Evolutionary conservation across 1,284 basidiomycete species (phyloP).

Genomic region (Ceratobasidium sp.): DNA sequence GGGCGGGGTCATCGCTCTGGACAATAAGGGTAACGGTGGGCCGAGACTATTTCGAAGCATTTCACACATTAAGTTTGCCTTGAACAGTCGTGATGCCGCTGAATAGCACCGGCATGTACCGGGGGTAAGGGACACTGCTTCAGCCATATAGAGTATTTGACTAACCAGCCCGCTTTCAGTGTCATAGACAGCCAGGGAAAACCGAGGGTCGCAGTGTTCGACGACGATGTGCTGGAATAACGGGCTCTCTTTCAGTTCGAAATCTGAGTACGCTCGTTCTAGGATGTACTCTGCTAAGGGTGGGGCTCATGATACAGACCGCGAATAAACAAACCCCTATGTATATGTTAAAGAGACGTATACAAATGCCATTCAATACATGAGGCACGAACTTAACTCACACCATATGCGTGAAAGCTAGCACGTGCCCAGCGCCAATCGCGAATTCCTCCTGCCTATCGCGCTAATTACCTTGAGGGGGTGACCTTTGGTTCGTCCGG

Average conservation of each 20-base stretch:
- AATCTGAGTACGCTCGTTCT: background rate
- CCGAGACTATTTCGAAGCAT: constrained; percentile 34
- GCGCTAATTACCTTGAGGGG: no score
- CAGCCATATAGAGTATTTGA: background rate
- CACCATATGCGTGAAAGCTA: no score
- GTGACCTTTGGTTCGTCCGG: no score
- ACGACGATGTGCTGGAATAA: constrained; percentile 67
- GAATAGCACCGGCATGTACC: constrained; percentile 84
- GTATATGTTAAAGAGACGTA: no score
- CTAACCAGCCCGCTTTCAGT: background rate
- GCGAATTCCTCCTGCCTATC: no score
- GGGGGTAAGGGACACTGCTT: constrained; percentile 62
- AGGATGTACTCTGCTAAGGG: background rate
- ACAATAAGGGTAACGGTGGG: constrained; percentile 73
- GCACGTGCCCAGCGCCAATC: no score
- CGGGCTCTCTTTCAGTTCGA: background rate
- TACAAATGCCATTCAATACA: no score
- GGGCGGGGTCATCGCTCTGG: constrained; percentile 80
- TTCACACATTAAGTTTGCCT: constrained; percentile 21
- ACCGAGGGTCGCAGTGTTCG: constrained; percentile 81
- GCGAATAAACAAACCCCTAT: no score
- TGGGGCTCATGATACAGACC: no score
- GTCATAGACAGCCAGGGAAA: constrained; percentile 75
- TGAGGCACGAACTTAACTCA: no score
- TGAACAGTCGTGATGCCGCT: constrained; percentile 73